Base-by-base conservation (phyloP, 441 rosid species). In the Breynia disticha region DNA sequence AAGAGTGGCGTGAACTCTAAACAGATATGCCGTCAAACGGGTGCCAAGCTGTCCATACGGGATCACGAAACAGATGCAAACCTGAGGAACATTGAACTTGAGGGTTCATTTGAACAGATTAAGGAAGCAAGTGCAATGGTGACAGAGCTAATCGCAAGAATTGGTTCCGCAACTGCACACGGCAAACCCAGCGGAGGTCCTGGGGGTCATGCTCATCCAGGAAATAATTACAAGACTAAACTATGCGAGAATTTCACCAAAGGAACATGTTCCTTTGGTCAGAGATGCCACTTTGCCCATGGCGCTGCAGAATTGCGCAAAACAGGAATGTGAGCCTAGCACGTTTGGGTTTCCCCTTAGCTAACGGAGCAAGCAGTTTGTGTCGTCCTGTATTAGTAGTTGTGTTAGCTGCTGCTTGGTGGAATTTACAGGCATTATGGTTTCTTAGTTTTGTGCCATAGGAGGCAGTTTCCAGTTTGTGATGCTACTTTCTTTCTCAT, bases 91-190 rank as follows among this genome's bases (percentile, higher is more conserved):
- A 79, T 90, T 0, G 95, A 87, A 67, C 77, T 87, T 0, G 97
- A 84, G 62, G 95, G 97, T 19, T 73, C 91, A 5, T 76, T 81
- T 50, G 96, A 90, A 24, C 95, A 90, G 77, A 85, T 83, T 48
- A 71, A 75, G 55, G 82, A 80, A 61, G 97, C 97, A 1, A 80
- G 82, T 48, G 79, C 75, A 15, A 79, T 85, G 90, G 87, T 83
- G 44, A 77, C 77, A 59, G 90, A 81, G 65, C 76, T 81, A 35
- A 80, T 87, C 43, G 73, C 60, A 8, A 79, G 68, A 64, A 54
- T 79, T 18, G 72, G 82, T 57, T 63, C 79, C 14, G 60, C 45
- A 7, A 53, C 53, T 11, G 50, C 66, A 19, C 54, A 56, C 11
- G 51, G 56, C 0, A 76, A 70, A 46, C 48, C 64, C 19, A 18